Conservation (phyloP, 2,329 filamentous ascomycete genomes). For the Juglanconis sp. region DNA sequence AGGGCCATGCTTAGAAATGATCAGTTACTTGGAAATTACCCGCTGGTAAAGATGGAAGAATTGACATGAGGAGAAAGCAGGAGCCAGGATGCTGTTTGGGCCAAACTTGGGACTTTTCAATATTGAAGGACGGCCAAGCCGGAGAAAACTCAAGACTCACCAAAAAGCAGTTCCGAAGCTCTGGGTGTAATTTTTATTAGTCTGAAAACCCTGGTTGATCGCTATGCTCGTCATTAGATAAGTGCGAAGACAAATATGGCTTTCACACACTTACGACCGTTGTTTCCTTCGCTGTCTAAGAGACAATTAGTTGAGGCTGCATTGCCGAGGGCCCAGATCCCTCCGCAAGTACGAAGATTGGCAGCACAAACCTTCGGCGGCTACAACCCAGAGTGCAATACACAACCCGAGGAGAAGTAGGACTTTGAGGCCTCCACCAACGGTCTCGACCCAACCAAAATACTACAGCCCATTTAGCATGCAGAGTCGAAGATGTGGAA, state of each 20-base stretch:
- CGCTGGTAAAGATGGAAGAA: too few relatives aligned
- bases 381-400: conserved; percentile 18
- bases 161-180: conserved; percentile 11
- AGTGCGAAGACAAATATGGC: not conserved
- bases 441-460: conserved; percentile 24
- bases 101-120: too few relatives aligned
- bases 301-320: not conserved
- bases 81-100: too few relatives aligned
- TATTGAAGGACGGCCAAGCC: too few relatives aligned
- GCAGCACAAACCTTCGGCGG: conserved; percentile 8
- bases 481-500: too few relatives aligned
- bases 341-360: not conserved
- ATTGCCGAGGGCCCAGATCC: too few relatives aligned
- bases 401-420: conserved; percentile 17
- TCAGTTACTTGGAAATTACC: too few relatives aligned
- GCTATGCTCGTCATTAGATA: not conserved
- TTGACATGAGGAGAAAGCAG: too few relatives aligned
- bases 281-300: not conserved
- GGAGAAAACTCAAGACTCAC: not conserved
- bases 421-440: conserved; percentile 21
- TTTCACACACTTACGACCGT: not conserved
- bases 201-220: not conserved
- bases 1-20: conserved; percentile 12
- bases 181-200: not conserved
- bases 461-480: conserved; percentile 14